These are phyloP conservation scores for Ascochyta koolunga DNA, from an alignment of 2,329 filamentous ascomycete species.

Conservation along the genomic window DNA sequence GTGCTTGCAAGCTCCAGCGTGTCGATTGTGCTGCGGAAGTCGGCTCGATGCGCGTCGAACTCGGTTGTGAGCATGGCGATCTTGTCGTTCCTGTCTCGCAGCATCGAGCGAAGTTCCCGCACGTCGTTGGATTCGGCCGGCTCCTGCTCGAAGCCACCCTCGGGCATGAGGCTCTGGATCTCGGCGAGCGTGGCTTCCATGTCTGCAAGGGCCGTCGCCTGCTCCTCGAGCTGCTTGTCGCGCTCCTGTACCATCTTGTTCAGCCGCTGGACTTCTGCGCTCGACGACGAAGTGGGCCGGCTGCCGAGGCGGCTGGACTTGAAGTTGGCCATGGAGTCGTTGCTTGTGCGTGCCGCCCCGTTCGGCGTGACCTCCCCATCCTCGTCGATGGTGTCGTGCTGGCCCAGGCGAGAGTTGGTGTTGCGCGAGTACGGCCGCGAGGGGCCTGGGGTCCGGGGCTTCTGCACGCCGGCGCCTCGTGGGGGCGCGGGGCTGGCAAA, in stretches of 20 bases:
- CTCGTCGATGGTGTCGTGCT: slow-evolving; percentile 50
- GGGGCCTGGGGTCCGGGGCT: slow-evolving; percentile 50
- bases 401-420: slow-evolving; percentile 54
- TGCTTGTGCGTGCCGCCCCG: slow-evolving; percentile 57
- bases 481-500: slow-evolving; percentile 66
- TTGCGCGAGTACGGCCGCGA: slow-evolving; percentile 55
- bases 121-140: slow-evolving; percentile 66
- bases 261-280: slow-evolving; percentile 75
- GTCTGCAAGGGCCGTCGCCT: slow-evolving; percentile 79
- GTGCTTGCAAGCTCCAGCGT: slow-evolving; percentile 93
- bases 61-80: slow-evolving; percentile 91
- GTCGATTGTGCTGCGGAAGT: slow-evolving; percentile 96
- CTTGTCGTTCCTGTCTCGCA: slow-evolving; percentile 96
- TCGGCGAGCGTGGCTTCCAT: slow-evolving; percentile 91
- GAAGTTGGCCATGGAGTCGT: slow-evolving; percentile 59
- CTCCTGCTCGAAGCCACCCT: slow-evolving; percentile 56
- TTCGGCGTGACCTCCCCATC: slow-evolving; percentile 56
- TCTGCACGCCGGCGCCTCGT: slow-evolving; percentile 64
- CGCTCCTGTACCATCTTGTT: slow-evolving; percentile 79
- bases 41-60: slow-evolving; percentile 91
- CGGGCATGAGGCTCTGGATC: slow-evolving; percentile 73
- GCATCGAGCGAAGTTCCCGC: slow-evolving; percentile 75
- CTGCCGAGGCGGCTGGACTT: slow-evolving; percentile 36
- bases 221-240: slow-evolving; percentile 86
- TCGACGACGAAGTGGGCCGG: slow-evolving; percentile 45